phyloP scores from a whole-genome alignment of 2,329 filamentous ascomycete genomes.

The Aspergillus aculeatinus region DNA sequence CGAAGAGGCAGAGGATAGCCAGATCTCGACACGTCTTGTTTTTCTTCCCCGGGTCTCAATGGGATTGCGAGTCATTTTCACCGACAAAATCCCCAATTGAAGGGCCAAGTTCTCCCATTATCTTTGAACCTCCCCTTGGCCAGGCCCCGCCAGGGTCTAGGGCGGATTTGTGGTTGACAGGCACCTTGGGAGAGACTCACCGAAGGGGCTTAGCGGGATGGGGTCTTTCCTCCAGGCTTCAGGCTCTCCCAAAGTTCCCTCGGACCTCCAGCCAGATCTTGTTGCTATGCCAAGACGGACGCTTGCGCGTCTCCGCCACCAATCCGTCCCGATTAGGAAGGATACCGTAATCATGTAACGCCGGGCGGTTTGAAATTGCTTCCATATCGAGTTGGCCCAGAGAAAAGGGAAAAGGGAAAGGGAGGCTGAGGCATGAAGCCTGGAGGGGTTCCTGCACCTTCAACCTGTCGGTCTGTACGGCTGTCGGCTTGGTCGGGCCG shows the following conservation, averaged over 20 bases:
- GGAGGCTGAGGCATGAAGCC: background rate
- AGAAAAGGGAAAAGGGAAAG: background rate
- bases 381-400: conserved; percentile 5
- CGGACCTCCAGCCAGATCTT: conserved; percentile 31
- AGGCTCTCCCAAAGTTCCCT: background rate
- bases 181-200: background rate
- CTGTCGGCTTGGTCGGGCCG: background rate
- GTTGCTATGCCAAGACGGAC: conserved; percentile 36
- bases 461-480: background rate
- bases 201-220: conserved; percentile 25
- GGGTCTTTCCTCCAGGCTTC: conserved; percentile 12
- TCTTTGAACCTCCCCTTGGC: conserved; percentile 2
- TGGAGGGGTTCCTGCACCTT: background rate
- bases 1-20: background rate
- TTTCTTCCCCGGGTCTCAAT: too few species aligned
- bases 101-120: too few species aligned
- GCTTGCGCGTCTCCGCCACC: conserved; percentile 41
- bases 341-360: conserved; percentile 21
- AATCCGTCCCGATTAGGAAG: conserved; percentile 16
- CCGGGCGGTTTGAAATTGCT: conserved; percentile 13
- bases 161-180: conserved; percentile 11
- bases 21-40: too few species aligned
- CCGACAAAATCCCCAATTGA: background rate
- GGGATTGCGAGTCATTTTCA: too few species aligned
- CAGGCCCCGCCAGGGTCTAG: conserved; percentile 26